phyloP scores from a whole-genome alignment of 2,329 filamentous ascomycete species.

The Teratosphaeria epicoccoides region DNA sequence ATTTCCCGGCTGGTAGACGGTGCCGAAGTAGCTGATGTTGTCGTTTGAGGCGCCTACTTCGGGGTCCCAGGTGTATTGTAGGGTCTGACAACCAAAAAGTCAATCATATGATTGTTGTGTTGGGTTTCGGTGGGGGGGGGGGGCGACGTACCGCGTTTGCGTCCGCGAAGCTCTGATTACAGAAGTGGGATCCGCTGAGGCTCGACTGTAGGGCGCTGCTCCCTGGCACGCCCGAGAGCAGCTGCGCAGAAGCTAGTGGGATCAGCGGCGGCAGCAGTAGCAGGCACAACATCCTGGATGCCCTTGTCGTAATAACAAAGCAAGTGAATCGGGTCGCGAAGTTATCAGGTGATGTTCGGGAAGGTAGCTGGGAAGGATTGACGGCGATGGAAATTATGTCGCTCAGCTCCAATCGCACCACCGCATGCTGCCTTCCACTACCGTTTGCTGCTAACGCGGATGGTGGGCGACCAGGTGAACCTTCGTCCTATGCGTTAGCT shows the following conservation, averaged over 20 bases:
- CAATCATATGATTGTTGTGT: neutral
- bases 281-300: neutral
- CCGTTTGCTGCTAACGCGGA: too few relatives aligned
- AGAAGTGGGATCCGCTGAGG: neutral
- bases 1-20: neutral
- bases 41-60: neutral
- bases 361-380: too few relatives aligned
- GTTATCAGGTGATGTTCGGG: too few relatives aligned
- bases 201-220: neutral
- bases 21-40: neutral
- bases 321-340: too few relatives aligned
- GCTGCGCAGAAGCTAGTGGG: neutral
- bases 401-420: too few relatives aligned
- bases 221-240: neutral
- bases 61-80: neutral
- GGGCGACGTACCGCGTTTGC: neutral
- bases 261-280: neutral
- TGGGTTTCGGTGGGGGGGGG: neutral
- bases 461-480: too few relatives aligned
- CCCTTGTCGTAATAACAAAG: too few relatives aligned
- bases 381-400: too few relatives aligned
- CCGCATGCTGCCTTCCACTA: too few relatives aligned
- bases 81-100: neutral
- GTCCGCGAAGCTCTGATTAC: neutral
- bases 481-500: too few relatives aligned